Base-by-base conservation (phyloP, 2,329 filamentous ascomycete species). In the Arthrobotrys sphaeroides region DNA sequence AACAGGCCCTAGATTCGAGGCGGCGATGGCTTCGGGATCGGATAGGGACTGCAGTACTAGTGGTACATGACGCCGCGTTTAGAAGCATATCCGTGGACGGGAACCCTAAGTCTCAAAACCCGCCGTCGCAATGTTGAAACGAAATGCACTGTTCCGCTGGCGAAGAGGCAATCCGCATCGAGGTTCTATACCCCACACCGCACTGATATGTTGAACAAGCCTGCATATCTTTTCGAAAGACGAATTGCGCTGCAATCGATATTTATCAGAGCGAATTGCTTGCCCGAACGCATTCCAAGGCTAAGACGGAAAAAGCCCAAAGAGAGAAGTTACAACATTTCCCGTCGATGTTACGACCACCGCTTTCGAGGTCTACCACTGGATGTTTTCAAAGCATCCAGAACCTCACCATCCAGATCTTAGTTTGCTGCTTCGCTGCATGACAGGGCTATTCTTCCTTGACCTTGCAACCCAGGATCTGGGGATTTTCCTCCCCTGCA, bases 401-500 rank as follows among this genome's bases (percentile, higher is more conserved):
- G 42, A 38, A 47, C 55, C 36, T 31, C 40, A 45, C 38, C 33
- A 33, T 33, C 28, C 13, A 70, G 24, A 62, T 62, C 66, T 53
- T 18, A 43, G 36, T 16, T 42, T 28, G 31, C 42, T 22, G 43
- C 38, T 72, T 45, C 47, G 22, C 12, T 74, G 53, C 43, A 49
- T 51, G 18, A 38, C 40, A 60, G 55, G 55, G 68, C 49, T 62
- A 55, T 68, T 68, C 53, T 70, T 70, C 70, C 53, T 74, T 40
- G 70, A 62, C 70, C 70, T 62, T 67, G 70, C 62, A 57, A 62
- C 42, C 70, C 62, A 68, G 70, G 70, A 74, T 74, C 70, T 67
- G 55, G 55, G 70, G 61, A 67, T 67, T 67, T 62, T 31, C 26
- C 24, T 43, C 53, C 61, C 69, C 53, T 67, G 70, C 47, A 7